Evolutionary conservation across 2,329 filamentous ascomycete species (phyloP).

Genomic region (Monilinia laxa): DNA sequence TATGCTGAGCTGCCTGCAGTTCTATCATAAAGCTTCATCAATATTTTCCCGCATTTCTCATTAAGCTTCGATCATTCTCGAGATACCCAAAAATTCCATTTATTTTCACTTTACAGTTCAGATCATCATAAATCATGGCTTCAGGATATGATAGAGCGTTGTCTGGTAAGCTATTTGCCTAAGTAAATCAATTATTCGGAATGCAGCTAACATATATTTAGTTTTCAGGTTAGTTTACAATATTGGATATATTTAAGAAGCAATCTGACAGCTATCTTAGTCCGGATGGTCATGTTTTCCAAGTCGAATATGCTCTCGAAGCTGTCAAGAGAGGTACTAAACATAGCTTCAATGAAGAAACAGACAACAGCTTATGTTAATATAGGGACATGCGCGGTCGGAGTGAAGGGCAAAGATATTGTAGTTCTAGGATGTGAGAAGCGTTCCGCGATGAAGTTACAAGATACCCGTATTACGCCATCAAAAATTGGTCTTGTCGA

Average conservation of each 20-base stretch:
- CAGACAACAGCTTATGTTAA: constrained; percentile 30
- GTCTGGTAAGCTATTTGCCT: constrained; percentile 69
- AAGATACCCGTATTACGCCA: constrained; percentile 97
- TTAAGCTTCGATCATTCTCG: constrained; percentile 24
- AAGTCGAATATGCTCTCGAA: constrained; percentile 98
- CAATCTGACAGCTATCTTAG: constrained; percentile 57
- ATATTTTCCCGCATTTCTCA: constrained; percentile 22
- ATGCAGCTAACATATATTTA: constrained; percentile 44
- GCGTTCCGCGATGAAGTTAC: constrained; percentile 97
- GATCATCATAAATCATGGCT: constrained; percentile 59
- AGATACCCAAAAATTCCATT: constrained; percentile 26
- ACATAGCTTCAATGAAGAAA: constrained; percentile 1
- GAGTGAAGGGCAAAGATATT: constrained; percentile 91
- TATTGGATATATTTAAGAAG: not conserved
- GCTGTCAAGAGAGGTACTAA: constrained; percentile 90
- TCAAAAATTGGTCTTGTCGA: constrained; percentile 98
- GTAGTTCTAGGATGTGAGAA: constrained; percentile 98
- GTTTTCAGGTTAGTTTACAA: constrained; percentile 73
- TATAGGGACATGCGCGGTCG: constrained; percentile 91
- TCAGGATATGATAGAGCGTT: constrained; percentile 99
- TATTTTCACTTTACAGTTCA: constrained; percentile 17
- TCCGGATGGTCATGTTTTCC: constrained; percentile 99
- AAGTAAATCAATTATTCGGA: constrained; percentile 46
- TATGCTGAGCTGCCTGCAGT: constrained; percentile 36
- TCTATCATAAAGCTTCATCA: constrained; percentile 28